phyloP scores from a whole-genome alignment of 176 grass and related monocot species.

The Zizania latifolia region DNA sequence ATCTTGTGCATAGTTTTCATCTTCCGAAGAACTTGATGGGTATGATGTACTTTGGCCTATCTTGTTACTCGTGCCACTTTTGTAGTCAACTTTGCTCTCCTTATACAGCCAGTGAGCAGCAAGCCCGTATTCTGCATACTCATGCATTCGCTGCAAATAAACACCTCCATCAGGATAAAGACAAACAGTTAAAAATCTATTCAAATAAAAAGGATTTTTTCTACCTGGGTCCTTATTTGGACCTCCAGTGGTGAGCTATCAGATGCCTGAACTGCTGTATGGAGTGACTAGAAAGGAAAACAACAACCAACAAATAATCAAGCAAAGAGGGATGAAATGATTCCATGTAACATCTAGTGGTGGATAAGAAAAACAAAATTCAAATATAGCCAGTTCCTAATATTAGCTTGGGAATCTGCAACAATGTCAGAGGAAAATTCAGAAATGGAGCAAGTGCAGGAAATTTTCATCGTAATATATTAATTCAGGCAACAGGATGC shows the following conservation, averaged over 20 bases:
- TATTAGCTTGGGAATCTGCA: not conserved
- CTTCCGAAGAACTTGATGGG: conserved; percentile 57
- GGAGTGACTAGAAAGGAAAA: conserved; percentile 69
- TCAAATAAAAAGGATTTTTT: conserved; percentile 20
- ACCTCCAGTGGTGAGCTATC: conserved; percentile 89
- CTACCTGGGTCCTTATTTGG: conserved; percentile 94
- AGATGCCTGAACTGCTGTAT: conserved; percentile 82
- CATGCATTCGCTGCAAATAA: conserved; percentile 78
- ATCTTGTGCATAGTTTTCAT: conserved; percentile 54
- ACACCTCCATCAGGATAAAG: conserved; percentile 34
- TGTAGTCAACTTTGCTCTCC: conserved; percentile 58
- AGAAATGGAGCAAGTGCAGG: conserved; percentile 14
- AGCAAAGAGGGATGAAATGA: not conserved
- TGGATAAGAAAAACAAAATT: conserved; percentile 22
- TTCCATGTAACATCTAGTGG: conserved; percentile 10
- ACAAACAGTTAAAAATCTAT: conserved; percentile 13
- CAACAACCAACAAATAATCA: conserved; percentile 22
- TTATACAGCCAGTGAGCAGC: conserved; percentile 99
- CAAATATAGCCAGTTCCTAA: too few species aligned
- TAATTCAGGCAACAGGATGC: conserved; percentile 3
- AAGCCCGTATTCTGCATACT: conserved; percentile 83
- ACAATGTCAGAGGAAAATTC: not conserved
- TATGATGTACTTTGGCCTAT: conserved; percentile 40
- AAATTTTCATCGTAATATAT: too few species aligned
- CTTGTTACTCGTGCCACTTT: conserved; percentile 45